Evolutionary conservation across 148 eudicot genomes (phyloP).

Genomic region (Persicaria maculosa): DNA sequence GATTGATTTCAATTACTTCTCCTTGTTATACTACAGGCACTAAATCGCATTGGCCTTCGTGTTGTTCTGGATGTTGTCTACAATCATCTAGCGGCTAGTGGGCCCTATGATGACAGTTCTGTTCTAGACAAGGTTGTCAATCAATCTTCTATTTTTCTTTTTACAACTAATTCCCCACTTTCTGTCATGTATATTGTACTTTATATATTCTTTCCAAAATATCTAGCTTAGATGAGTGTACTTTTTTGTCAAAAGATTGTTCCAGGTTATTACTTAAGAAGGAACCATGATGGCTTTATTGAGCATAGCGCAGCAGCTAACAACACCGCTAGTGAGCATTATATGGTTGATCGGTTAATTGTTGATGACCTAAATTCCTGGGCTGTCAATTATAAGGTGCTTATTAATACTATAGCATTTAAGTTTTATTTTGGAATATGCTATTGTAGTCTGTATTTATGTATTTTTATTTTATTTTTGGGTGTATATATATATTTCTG

Average conservation of each 20-base stretch:
- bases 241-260: constrained; percentile 54
- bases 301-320: constrained; percentile 76
- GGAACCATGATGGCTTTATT: constrained; percentile 63
- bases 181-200: neutral
- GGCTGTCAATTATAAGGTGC: constrained; percentile 87
- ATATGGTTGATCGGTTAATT: constrained; percentile 88
- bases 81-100: constrained; percentile 84
- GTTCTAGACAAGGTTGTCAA: constrained; percentile 90
- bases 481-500: too few species aligned
- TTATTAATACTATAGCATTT: neutral
- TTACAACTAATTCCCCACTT: neutral
- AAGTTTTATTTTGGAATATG: neutral
- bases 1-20: constrained; percentile 13
- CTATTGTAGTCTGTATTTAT: neutral
- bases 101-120: constrained; percentile 63
- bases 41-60: constrained; percentile 74
- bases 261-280: constrained; percentile 90
- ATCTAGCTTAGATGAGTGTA: constrained; percentile 10
- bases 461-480: neutral
- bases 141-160: neutral
- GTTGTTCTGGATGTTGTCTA: constrained; percentile 96
- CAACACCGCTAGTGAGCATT: constrained; percentile 97
- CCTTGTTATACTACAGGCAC: constrained; percentile 46
- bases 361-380: constrained; percentile 81
- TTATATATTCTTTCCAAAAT: neutral